Conservation (phyloP, 208 protist species). For the Herpetomonas muscarum region DNA sequence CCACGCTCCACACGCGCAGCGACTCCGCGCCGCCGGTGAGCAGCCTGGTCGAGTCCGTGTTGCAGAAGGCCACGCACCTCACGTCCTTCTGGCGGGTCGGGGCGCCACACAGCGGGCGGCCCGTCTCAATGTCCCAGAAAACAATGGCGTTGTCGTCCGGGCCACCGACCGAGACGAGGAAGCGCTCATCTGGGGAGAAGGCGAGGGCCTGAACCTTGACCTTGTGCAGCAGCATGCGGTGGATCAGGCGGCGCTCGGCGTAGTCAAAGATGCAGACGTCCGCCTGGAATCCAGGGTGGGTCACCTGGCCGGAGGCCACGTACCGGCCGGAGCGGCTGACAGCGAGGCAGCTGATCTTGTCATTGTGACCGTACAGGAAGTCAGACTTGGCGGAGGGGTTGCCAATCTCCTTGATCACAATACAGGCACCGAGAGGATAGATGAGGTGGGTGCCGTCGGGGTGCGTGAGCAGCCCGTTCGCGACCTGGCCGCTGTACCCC, state of each 20-base stretch:
- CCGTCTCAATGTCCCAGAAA: constrained; percentile 92
- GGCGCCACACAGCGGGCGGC: constrained; percentile 87
- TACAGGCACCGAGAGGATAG: constrained; percentile 91
- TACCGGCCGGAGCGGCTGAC: constrained; percentile 89
- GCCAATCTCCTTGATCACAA: constrained; percentile 87
- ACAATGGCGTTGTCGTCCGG: constrained; percentile 95
- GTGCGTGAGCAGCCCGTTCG: constrained; percentile 82
- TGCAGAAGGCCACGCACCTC: constrained; percentile 81
- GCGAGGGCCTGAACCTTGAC: constrained; percentile 92
- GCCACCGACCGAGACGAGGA: constrained; percentile 92
- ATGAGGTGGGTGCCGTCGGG: constrained; percentile 88
- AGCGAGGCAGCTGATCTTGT: constrained; percentile 92
- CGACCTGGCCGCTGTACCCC: constrained; percentile 84
- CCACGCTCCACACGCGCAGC: constrained; percentile 91
- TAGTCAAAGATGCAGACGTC: constrained; percentile 94
- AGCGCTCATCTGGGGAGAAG: constrained; percentile 92
- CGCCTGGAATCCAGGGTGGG: constrained; percentile 93
- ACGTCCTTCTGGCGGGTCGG: constrained; percentile 78
- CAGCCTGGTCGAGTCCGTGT: constrained; percentile 77
- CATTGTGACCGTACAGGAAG: constrained; percentile 94
- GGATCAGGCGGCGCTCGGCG: constrained; percentile 73
- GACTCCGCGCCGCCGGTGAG: constrained; percentile 86
- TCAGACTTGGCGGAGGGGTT: constrained; percentile 68
- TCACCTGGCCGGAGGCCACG: constrained; percentile 93
- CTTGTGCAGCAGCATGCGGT: constrained; percentile 94